A percentile compares a stretch with the other conserved stretches of the same genome.
phyloP scores from a whole-genome alignment of 495 filamentous ascomycete species.

The Annulohypoxylon nitens region DNA sequence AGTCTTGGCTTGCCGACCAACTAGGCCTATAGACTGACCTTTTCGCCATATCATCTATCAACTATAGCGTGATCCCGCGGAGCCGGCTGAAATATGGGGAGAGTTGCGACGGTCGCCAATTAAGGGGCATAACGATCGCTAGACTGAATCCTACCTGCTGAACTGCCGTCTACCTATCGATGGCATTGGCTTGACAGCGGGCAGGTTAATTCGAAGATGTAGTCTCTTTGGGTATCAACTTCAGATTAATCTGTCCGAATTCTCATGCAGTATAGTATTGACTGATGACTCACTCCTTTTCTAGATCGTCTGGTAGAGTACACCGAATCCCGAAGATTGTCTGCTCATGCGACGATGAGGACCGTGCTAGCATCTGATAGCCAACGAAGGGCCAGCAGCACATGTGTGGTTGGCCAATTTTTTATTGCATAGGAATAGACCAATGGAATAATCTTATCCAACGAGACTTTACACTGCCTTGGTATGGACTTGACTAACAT shows the following conservation, averaged over 20 bases:
- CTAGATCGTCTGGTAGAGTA: background rate
- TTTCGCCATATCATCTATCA: background rate
- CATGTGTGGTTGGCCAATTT: background rate
- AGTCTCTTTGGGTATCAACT: background rate
- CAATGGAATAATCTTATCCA: background rate
- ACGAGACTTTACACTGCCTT: background rate
- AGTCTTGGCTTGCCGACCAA: background rate
- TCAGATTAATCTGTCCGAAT: background rate
- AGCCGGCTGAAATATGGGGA: conserved; percentile 1
- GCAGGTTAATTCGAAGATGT: background rate
- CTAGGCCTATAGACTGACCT: background rate
- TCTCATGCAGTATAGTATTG: background rate
- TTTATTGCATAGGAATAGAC: background rate
- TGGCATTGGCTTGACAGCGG: background rate
- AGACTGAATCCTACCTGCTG: background rate
- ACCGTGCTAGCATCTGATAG: background rate
- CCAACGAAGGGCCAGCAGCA: background rate
- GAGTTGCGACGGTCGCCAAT: background rate
- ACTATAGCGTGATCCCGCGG: background rate
- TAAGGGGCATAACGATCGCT: background rate
- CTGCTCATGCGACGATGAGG: background rate
- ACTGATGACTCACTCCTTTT: background rate
- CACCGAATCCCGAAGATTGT: background rate
- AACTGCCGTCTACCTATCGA: background rate
- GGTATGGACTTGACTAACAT: background rate